Evolutionary conservation across 2,329 filamentous ascomycete species (phyloP), one percentile per base, ranked within the genome.

Genomic region (Arthrinium puccinioides): DNA sequence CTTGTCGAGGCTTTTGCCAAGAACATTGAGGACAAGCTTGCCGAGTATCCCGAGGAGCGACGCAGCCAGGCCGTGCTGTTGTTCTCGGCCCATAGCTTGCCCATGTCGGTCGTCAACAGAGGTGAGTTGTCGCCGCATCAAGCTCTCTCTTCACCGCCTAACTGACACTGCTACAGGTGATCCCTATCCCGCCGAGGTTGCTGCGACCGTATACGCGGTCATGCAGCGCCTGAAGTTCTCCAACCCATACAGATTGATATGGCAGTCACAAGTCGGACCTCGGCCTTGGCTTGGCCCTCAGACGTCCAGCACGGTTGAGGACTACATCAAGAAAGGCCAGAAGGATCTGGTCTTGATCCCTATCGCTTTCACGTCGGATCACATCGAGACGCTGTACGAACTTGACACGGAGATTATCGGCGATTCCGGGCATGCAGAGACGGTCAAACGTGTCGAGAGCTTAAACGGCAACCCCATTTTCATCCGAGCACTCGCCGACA

Each of bases 241-340:
- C 43, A 92, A 98, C 64, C 87, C 85, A 6, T 97, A 96, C 64
- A 82, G 92, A 38, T 72, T 98, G 14, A 92, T 89, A 54, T 98
- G 92, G 92, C 92, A 98, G 62, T 96, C 89, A 5, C 92, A 98
- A 63, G 92, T 98, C 45, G 92, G 94, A 7, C 92, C 94, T 0
- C 87, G 83, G 20, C 85, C 92, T 15, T 98, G 92, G 92, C 72
- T 98, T 8, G 92, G 92, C 16, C 89, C 92, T 9, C 92, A 98
- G 61, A 98, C 92, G 0, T 81, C 82, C 42, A 79, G 83, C 47
- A 90, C 89, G 0, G 92, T 98, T 9, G 80, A 89, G 55, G 75
- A 87, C 42, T 94, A 96, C 56, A 80, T 97, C 47, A 79, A 84
- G 55, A 88, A 92, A 62, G 92, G 90, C 1, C 86, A 96, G 55